Conservation (phyloP, 768 basidiomycete genomes). For the Phlegmacium glaucopus region DNA sequence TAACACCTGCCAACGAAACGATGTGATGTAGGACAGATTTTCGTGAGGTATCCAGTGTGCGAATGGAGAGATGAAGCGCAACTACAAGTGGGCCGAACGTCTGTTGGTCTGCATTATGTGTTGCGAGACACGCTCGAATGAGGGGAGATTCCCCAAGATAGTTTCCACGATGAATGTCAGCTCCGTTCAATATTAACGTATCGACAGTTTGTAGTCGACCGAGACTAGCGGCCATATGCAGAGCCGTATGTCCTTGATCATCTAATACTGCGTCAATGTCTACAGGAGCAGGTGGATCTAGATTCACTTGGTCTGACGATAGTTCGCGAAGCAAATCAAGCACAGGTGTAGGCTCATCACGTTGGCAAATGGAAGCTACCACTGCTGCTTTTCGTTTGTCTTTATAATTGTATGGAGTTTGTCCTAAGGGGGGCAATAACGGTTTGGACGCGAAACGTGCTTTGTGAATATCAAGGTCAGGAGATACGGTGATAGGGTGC, state of each 20-base stretch:
- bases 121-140: slow-evolving; percentile 87
- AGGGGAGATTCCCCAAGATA: slow-evolving; percentile 93
- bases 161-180: slow-evolving; percentile 90
- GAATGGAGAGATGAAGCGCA: slow-evolving; percentile 68
- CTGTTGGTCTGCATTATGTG: slow-evolving; percentile 78
- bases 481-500: slow-evolving; percentile 32
- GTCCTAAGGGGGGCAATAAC: slow-evolving; percentile 45
- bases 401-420: slow-evolving; percentile 49
- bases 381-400: slow-evolving; percentile 59
- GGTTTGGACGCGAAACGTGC: slow-evolving; percentile 72
- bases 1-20: slow-evolving; percentile 86
- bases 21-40: slow-evolving; percentile 92
- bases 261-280: slow-evolving; percentile 89
- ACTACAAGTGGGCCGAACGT: slow-evolving; percentile 66
- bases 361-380: slow-evolving; percentile 62
- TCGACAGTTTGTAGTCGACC: slow-evolving; percentile 66
- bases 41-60: slow-evolving; percentile 83
- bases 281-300: slow-evolving; percentile 23
- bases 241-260: slow-evolving; percentile 90
- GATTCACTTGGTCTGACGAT: slow-evolving; percentile 40
- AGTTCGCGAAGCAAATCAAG: slow-evolving; percentile 67
- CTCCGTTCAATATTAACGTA: slow-evolving; percentile 71
- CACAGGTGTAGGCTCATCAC: slow-evolving; percentile 62
- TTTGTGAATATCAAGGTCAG: slow-evolving; percentile 42
- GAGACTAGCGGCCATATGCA: slow-evolving; percentile 90